These are phyloP conservation scores for Epichloe festucae DNA, from an alignment of 2,329 filamentous ascomycete genomes.

Conservation along the genomic window DNA sequence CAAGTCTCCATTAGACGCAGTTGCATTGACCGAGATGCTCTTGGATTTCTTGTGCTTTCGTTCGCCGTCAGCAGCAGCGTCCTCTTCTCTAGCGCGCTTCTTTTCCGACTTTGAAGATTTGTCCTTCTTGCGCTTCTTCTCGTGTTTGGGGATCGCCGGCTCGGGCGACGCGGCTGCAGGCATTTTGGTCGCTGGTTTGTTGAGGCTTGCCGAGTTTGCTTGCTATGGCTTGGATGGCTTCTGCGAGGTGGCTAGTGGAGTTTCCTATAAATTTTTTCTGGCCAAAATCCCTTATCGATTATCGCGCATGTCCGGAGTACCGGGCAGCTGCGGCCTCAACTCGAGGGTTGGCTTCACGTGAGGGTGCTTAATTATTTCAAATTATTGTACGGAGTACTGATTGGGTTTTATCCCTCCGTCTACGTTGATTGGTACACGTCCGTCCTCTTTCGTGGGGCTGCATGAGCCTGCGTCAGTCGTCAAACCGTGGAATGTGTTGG, in stretches of 20 bases:
- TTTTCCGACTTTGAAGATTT: conserved; percentile 23
- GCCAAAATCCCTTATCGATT: conserved; percentile 1
- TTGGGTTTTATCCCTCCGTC: too few relatives aligned
- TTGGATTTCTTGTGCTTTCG: conserved; percentile 39
- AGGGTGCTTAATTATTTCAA: too few relatives aligned
- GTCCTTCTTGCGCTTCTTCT: conserved; percentile 28
- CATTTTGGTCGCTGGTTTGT: conserved; percentile 5
- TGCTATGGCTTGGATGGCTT: neutral
- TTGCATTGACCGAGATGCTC: conserved; percentile 24
- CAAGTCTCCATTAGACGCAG: conserved; percentile 9
- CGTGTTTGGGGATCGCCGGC: conserved; percentile 18
- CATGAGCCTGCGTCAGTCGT: too few relatives aligned
- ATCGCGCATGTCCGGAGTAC: neutral
- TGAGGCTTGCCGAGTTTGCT: conserved; percentile 4
- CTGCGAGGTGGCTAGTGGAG: neutral
- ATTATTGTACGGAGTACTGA: too few relatives aligned
- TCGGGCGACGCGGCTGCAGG: conserved; percentile 20
- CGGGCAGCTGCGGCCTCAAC: neutral
- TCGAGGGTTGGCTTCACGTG: neutral
- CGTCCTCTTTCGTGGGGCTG: too few relatives aligned
- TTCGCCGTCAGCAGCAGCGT: conserved; percentile 24
- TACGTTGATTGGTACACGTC: too few relatives aligned
- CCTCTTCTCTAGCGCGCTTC: conserved; percentile 33
- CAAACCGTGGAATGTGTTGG: too few relatives aligned
- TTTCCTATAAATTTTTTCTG: neutral